phyloP scores from a whole-genome alignment of 1,139 yeast genomes.

The Tardiomyces blankii region DNA sequence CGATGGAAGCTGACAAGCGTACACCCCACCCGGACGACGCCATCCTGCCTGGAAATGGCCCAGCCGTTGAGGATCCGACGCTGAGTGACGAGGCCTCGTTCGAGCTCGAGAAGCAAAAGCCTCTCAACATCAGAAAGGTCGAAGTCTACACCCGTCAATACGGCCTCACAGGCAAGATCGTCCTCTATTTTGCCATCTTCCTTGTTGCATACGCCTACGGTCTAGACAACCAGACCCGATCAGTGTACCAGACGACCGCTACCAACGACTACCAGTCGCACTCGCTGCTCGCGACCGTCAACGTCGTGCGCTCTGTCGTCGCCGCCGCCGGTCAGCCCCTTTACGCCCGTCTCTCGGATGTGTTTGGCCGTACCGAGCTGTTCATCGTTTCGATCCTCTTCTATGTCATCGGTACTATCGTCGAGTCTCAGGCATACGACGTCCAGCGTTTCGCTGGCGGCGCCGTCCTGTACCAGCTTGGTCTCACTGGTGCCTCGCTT shows the following conservation, averaged over 20 bases:
- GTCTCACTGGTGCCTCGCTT: slow-evolving; percentile 54
- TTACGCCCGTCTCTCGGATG: slow-evolving; percentile 59
- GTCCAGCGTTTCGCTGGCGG: slow-evolving; percentile 65
- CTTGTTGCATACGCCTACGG: slow-evolving; percentile 56
- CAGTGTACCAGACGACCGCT: slow-evolving; percentile 42
- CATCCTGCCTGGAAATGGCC: too few relatives aligned
- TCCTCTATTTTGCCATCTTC: slow-evolving; percentile 42
- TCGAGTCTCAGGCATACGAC: slow-evolving; percentile 56
- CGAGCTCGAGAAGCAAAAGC: background rate
- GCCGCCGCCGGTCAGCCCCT: slow-evolving; percentile 67
- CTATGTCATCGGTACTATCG: slow-evolving; percentile 59
- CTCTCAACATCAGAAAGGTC: background rate
- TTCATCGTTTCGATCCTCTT: slow-evolving; percentile 44
- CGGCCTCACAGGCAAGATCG: slow-evolving; percentile 7
- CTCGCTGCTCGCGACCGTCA: slow-evolving; percentile 53
- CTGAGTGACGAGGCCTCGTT: background rate
- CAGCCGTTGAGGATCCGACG: background rate
- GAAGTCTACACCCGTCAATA: background rate
- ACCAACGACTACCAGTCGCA: slow-evolving; percentile 46
- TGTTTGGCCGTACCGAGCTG: slow-evolving; percentile 56
- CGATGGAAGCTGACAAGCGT: too few relatives aligned
- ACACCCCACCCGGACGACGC: too few relatives aligned
- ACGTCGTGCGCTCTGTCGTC: slow-evolving; percentile 49
- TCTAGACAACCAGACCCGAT: slow-evolving; percentile 47
- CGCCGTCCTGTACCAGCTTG: slow-evolving; percentile 57